Conservation (phyloP, 106 monocot genomes). For the Amphibolis antarctica region DNA sequence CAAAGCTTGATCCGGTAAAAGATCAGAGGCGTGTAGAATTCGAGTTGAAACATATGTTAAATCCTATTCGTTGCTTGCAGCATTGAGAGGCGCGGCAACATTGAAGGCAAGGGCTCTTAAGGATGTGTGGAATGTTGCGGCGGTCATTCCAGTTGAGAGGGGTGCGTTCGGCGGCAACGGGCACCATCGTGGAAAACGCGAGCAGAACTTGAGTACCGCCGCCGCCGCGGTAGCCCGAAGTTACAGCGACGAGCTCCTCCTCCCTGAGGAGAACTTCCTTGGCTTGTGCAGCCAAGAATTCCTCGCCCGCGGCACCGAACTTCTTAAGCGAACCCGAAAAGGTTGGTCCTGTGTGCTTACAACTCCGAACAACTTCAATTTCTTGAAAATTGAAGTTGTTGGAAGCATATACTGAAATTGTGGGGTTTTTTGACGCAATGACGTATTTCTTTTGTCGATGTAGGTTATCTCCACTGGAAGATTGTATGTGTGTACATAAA, state of each 20-base stretch:
- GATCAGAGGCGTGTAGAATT: too few species aligned
- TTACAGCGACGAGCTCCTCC: slow-evolving; percentile 40
- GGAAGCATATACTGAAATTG: too few species aligned
- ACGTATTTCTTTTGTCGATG: too few species aligned
- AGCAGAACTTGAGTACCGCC: slow-evolving; percentile 4
- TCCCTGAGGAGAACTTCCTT: slow-evolving; percentile 41
- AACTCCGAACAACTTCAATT: too few species aligned
- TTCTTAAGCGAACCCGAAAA: slow-evolving; percentile 90
- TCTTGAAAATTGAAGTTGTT: too few species aligned
- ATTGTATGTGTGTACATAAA: slow-evolving; percentile 60
- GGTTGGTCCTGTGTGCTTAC: too few species aligned
- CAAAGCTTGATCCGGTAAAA: too few species aligned
- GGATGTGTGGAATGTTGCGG: slow-evolving; percentile 95
- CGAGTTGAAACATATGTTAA: too few species aligned
- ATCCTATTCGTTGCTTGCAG: slow-evolving; percentile 32
- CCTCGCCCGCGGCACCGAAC: slow-evolving; percentile 67
- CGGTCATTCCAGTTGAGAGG: slow-evolving; percentile 88
- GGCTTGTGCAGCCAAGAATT: slow-evolving; percentile 66
- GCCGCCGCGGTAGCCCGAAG: slow-evolving; percentile 14
- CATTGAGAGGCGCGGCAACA: slow-evolving; percentile 76
- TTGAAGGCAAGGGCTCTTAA: slow-evolving; percentile 83
- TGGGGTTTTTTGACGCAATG: too few species aligned
- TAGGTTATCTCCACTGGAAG: slow-evolving; percentile 60
- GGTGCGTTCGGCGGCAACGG: slow-evolving; percentile 15
- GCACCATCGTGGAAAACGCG: slow-evolving; percentile 5